A percentile compares a stretch with the other conserved stretches of the same genome.
Evolutionary conservation across 1,284 basidiomycete species (phyloP).

Genomic region (Ustilago bromivora): DNA sequence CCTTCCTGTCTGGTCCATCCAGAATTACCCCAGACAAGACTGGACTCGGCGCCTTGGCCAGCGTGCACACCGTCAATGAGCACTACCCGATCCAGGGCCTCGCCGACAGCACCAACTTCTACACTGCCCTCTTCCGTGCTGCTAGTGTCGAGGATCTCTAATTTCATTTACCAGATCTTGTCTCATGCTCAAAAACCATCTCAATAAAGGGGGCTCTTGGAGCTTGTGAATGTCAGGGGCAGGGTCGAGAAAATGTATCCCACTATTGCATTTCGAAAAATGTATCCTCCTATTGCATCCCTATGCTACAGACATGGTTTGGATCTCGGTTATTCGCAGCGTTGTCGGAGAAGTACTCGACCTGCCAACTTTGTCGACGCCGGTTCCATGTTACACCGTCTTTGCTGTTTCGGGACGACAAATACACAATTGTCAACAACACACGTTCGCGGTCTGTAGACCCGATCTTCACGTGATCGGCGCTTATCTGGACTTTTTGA

Average conservation of each 20-base stretch:
- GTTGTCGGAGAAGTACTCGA: background rate
- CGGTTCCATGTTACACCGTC: background rate
- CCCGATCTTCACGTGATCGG: slow-evolving; percentile 41
- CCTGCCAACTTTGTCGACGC: slow-evolving; percentile 5
- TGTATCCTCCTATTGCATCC: no score
- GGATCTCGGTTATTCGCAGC: no score
- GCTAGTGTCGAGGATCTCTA: slow-evolving; percentile 64
- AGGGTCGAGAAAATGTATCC: background rate
- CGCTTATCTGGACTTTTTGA: slow-evolving; percentile 17
- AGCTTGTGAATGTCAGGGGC: background rate
- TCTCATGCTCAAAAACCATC: background rate
- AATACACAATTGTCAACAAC: background rate
- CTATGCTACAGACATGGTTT: no score
- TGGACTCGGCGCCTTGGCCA: slow-evolving; percentile 69
- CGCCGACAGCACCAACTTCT: slow-evolving; percentile 72
- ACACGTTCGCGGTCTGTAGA: slow-evolving; percentile 10
- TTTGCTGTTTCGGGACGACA: background rate
- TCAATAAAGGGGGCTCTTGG: background rate
- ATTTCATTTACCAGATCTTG: background rate
- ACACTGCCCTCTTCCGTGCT: slow-evolving; percentile 72
- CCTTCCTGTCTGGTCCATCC: slow-evolving; percentile 59
- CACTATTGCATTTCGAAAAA: no score
- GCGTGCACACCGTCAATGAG: slow-evolving; percentile 79
- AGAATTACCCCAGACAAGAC: slow-evolving; percentile 67
- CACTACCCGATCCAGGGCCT: slow-evolving; percentile 71